These are phyloP conservation scores for carrot (Daucus carota) DNA, from an alignment of 129 eudicot genomes.

Conservation along the genomic window DNA sequence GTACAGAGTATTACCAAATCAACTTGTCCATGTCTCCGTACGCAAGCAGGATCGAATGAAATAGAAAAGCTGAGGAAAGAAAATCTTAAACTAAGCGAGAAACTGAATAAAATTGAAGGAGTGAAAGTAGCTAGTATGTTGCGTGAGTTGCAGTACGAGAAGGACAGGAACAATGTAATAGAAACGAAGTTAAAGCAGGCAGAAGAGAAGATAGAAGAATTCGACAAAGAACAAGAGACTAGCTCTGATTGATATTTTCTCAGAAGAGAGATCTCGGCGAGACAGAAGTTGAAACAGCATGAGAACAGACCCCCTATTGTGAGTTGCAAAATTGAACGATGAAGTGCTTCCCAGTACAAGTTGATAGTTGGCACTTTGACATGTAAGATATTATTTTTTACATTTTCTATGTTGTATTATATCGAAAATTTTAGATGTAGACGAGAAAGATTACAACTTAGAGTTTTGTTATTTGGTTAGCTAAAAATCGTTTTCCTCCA, in stretches of 20 bases:
- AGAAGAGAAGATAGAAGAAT: background rate
- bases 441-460: background rate
- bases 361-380: too few relatives aligned
- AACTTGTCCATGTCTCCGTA: too few relatives aligned
- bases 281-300: slow-evolving; percentile 1
- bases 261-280: slow-evolving; percentile 7
- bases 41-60: too few relatives aligned
- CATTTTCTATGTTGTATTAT: too few relatives aligned
- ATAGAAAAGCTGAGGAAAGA: slow-evolving; percentile 38
- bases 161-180: slow-evolving; percentile 25
- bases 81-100: slow-evolving; percentile 32
- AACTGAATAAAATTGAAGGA: slow-evolving; percentile 26
- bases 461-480: background rate
- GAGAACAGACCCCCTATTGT: background rate
- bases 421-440: too few relatives aligned
- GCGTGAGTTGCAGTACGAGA: slow-evolving; percentile 34
- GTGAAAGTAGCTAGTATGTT: slow-evolving; percentile 22
- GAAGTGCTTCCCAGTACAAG: too few relatives aligned
- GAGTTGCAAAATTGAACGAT: too few relatives aligned
- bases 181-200: slow-evolving; percentile 23
- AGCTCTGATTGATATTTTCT: background rate
- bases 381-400: too few relatives aligned
- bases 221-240: background rate
- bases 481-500: too few relatives aligned
- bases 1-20: too few relatives aligned